Evolutionary conservation across 805 yeast species (phyloP).

Genomic region (Clavispora phyllophila): DNA sequence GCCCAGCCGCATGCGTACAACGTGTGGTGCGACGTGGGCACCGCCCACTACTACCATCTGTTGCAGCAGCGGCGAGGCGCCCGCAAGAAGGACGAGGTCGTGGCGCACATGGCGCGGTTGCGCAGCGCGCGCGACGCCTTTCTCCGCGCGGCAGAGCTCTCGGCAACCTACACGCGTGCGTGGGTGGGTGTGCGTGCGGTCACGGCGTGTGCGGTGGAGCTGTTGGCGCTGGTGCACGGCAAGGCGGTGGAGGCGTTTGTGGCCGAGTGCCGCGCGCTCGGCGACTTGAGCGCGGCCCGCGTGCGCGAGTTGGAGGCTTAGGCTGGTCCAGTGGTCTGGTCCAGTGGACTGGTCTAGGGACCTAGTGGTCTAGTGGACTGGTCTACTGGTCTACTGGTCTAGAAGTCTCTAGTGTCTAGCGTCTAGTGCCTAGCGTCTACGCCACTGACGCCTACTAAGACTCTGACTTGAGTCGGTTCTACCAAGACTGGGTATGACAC

Average conservation of each 20-base stretch:
- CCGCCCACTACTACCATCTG: slow-evolving; percentile 27
- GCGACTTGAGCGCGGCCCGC: slow-evolving; percentile 16
- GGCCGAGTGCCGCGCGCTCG: slow-evolving; percentile 20
- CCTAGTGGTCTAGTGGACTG: background rate
- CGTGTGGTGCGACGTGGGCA: slow-evolving; percentile 58
- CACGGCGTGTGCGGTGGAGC: background rate
- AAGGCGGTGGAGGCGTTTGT: slow-evolving; percentile 20
- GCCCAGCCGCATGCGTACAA: slow-evolving; percentile 67
- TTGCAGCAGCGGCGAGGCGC: slow-evolving; percentile 15
- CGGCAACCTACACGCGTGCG: slow-evolving; percentile 61
- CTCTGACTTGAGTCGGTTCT: too few species aligned
- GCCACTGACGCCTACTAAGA: too few species aligned
- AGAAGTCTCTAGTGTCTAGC: too few species aligned
- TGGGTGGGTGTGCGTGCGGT: slow-evolving; percentile 60
- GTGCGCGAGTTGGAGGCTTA: slow-evolving; percentile 14
- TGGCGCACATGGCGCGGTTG: slow-evolving; percentile 21
- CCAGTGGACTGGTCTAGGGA: too few species aligned
- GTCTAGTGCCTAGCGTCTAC: too few species aligned
- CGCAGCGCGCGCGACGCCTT: slow-evolving; percentile 43
- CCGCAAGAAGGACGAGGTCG: slow-evolving; percentile 27
- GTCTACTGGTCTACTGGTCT: too few species aligned
- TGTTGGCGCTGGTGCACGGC: slow-evolving; percentile 4
- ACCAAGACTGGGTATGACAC: too few species aligned
- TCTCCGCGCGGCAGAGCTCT: slow-evolving; percentile 70
- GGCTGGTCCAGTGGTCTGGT: too few species aligned